These are phyloP conservation scores for Kalanchoe fedtschenkoi DNA, from an alignment of 164 flowering plant species.

Conservation along the genomic window DNA sequence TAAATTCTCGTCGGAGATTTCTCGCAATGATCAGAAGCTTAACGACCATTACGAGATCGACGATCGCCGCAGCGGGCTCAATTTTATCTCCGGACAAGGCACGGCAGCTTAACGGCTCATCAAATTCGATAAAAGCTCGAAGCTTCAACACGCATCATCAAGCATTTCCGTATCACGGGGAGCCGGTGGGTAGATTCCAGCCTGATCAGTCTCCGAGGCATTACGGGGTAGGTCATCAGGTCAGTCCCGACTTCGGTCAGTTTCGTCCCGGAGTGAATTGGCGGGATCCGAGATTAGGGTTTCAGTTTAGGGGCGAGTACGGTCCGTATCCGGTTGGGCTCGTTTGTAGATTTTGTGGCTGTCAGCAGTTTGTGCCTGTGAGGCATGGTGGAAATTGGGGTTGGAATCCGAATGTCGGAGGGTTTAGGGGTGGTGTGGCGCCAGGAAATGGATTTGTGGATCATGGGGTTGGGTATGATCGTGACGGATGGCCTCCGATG, in stretches of 20 bases:
- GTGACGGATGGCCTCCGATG: background rate
- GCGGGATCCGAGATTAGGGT: background rate
- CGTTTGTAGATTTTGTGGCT: background rate
- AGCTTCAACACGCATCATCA: background rate
- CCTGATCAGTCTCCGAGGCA: background rate
- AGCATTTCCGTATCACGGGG: background rate
- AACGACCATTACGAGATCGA: background rate
- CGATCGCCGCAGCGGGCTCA: too few relatives aligned
- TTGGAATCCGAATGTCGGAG: too few relatives aligned
- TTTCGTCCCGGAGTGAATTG: background rate
- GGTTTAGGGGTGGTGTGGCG: too few relatives aligned
- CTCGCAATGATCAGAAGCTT: background rate
- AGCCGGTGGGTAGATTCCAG: background rate
- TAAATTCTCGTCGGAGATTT: background rate
- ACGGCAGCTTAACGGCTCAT: background rate
- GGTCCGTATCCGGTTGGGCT: background rate
- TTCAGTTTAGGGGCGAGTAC: background rate
- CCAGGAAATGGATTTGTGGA: background rate
- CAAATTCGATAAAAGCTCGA: background rate
- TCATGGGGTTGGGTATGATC: background rate
- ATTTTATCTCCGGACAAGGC: background rate
- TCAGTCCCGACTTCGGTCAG: background rate
- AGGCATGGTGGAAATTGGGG: background rate
- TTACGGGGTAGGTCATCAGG: background rate
- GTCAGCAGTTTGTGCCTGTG: background rate